Evolutionary conservation across 805 yeast species (phyloP), one percentile per base, ranked within the genome.

Genomic region (Saturnispora halmiae): DNA sequence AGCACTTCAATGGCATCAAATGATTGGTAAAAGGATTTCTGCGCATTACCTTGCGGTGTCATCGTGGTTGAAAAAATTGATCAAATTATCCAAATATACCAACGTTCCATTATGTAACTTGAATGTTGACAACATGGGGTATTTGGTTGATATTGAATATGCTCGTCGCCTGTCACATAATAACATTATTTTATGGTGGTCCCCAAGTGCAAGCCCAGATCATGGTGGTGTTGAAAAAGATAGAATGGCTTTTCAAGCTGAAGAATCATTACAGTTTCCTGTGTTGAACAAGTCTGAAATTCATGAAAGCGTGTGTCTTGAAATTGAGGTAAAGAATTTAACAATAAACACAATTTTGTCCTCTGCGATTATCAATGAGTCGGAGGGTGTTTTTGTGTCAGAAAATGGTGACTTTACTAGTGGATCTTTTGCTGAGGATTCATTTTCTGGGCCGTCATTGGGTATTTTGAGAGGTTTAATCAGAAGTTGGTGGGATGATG

Each of bases 401-500:
- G 83, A 78, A 24, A 69, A 53, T 10, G 52, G 49, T 6, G 48
- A 43, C 20, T 43, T 50, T 4, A 50, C 48, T 13, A 44, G 44
- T 15, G 51, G 57, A 6, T 69, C 74, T 0, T 74, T 88, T 50
- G 82, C 90, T 11, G 84, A 80, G 49, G 94, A 90, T 57, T 74
- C 94, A 0, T 88, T 90, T 51, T 80, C 88, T 9, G 70, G 78
- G 0, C 75, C 82, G 1, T 83, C 96, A 2, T 65, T 92, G 46
- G 59, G 67, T 8, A 81, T 81, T 2, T 66, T 92, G 42, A 73
- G 94, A 53, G 58, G 70, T 6, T 65, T 92, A 72, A 82, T 92
- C 10, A 85, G 82, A 52, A 77, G 70, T 25, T 86, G 96, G 96
- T 90, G 96, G 95, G 94, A 86, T 52, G 82, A 78, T 53, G 96